Percentiles rank a stretch among this genome's conserved stretches.
Conservation (phyloP, 208 protist genomes). For the Naegleria fowleri region DNA sequence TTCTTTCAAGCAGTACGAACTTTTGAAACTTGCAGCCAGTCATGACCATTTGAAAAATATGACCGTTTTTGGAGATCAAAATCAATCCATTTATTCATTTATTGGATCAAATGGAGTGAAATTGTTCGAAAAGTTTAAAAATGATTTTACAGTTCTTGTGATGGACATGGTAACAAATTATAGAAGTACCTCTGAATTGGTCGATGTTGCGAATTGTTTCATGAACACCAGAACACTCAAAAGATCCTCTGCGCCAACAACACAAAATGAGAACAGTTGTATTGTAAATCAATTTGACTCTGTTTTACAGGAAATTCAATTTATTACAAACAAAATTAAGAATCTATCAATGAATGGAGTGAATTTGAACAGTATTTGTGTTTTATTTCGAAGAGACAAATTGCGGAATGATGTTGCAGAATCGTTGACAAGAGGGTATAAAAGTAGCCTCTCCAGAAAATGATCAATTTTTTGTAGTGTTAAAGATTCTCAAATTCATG, state of each 20-base stretch:
- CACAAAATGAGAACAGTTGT: too few species aligned
- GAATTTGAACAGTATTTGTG: neutral
- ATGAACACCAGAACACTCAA: neutral
- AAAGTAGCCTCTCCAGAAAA: neutral
- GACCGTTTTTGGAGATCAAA: neutral
- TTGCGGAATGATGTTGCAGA: neutral
- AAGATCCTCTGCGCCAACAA: neutral
- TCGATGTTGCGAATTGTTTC: neutral
- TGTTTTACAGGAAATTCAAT: neutral
- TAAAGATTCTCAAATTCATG: neutral
- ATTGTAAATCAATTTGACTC: neutral
- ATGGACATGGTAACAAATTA: neutral
- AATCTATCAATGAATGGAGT: neutral
- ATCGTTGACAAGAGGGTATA: neutral
- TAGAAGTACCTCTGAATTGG: neutral
- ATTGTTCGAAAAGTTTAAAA: neutral
- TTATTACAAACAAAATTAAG: neutral
- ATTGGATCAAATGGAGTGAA: neutral
- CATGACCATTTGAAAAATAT: neutral
- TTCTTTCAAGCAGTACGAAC: neutral
- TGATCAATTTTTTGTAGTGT: neutral
- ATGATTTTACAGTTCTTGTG: neutral
- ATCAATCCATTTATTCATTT: neutral
- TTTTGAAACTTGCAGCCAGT: neutral
- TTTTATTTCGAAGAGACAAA: neutral